Percentiles rank a stretch among this genome's conserved stretches.
Conservation (phyloP, 2,329 filamentous ascomycete species). For the Aspergillus aculeatus region DNA sequence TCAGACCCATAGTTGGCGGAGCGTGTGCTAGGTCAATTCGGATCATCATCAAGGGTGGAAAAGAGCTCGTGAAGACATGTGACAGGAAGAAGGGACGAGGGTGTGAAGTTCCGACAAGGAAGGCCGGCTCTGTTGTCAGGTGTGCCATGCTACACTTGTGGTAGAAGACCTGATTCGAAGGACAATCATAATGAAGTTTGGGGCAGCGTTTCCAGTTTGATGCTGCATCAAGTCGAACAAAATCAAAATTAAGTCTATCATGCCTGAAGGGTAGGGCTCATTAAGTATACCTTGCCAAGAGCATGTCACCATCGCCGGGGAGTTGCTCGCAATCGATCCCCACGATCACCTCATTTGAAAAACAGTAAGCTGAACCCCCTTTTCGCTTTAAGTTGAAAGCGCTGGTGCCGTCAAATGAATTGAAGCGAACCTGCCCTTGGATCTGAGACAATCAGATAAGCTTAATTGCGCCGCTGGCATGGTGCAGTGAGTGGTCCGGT, state of each 20-base stretch:
- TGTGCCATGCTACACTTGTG: neutral
- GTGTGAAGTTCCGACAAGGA: too few species aligned
- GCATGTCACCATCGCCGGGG: conserved; percentile 15
- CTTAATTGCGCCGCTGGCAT: conserved; percentile 19
- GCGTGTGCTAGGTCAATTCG: neutral
- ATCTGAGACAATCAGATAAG: conserved; percentile 18
- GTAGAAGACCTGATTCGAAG: neutral
- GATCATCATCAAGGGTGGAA: neutral
- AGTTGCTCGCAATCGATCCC: conserved; percentile 30
- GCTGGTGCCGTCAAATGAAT: neutral
- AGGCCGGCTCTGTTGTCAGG: neutral
- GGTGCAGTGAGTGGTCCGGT: conserved; percentile 12
- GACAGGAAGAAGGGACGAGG: neutral
- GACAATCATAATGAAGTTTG: neutral
- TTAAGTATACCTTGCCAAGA: conserved; percentile 23
- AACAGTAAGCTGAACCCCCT: conserved; percentile 14
- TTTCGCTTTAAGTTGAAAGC: neutral
- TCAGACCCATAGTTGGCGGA: neutral
- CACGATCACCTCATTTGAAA: conserved; percentile 33
- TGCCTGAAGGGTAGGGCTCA: conserved; percentile 4
- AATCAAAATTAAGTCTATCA: neutral
- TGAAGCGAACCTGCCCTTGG: conserved; percentile 1
- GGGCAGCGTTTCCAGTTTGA: neutral
- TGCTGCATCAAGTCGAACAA: neutral
- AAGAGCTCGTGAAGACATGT: neutral